These are phyloP conservation scores for Nymphaea thermarum DNA, from an alignment of 164 flowering plant genomes.

Conservation along the genomic window DNA sequence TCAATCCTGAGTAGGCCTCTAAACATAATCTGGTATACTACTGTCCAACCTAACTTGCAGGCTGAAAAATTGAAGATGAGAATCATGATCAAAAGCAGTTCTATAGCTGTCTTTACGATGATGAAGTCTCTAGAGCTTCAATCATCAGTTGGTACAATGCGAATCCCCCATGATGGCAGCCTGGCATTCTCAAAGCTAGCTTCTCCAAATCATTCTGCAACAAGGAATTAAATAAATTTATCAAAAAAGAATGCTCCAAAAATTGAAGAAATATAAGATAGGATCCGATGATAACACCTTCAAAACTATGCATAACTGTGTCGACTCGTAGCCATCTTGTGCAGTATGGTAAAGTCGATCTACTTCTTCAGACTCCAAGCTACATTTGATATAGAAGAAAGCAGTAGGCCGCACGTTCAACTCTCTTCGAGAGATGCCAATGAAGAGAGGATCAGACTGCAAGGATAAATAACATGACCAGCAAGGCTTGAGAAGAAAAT, in stretches of 20 bases:
- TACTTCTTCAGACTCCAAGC: slow-evolving; percentile 55
- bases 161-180: slow-evolving; percentile 91
- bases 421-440: slow-evolving; percentile 72
- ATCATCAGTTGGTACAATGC: slow-evolving; percentile 71
- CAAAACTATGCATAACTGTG: slow-evolving; percentile 54
- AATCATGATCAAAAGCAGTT: neutral
- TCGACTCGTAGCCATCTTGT: slow-evolving; percentile 87
- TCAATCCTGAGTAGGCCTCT: too few relatives aligned
- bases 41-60: too few relatives aligned
- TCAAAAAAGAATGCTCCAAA: neutral
- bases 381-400: slow-evolving; percentile 79
- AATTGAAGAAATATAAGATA: neutral
- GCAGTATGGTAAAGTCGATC: slow-evolving; percentile 58
- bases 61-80: neutral
- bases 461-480: slow-evolving; percentile 3
- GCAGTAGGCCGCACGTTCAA: slow-evolving; percentile 86
- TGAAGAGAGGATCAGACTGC: slow-evolving; percentile 61
- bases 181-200: slow-evolving; percentile 77
- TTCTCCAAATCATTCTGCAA: slow-evolving; percentile 51
- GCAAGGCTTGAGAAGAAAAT: neutral
- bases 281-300: slow-evolving; percentile 33
- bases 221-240: neutral
- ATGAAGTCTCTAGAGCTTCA: slow-evolving; percentile 10
- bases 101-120: neutral
- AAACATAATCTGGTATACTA: too few relatives aligned